These are phyloP conservation scores for Pichia sp. DNA, from an alignment of 1,139 yeast species.

Conservation along the genomic window DNA sequence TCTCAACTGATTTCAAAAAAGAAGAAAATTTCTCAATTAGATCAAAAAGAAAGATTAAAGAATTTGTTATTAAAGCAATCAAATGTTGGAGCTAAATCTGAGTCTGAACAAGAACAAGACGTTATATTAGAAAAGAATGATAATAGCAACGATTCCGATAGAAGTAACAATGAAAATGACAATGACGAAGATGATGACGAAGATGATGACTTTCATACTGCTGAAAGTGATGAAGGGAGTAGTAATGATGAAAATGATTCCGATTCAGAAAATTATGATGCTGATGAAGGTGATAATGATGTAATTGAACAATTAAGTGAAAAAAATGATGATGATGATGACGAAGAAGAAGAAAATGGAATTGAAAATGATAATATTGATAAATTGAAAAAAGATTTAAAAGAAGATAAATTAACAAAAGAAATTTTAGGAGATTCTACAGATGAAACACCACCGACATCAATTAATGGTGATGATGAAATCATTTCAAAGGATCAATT, in stretches of 20 bases:
- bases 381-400: conserved; percentile 32
- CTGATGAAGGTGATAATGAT: conserved; percentile 1
- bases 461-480: conserved; percentile 35
- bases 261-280: conserved; percentile 21
- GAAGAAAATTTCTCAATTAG: conserved; percentile 1
- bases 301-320: conserved; percentile 3
- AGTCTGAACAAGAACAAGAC: no score
- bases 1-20: conserved; percentile 16
- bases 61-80: conserved; percentile 10
- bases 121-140: background rate
- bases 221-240: conserved; percentile 13
- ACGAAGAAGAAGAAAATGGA: conserved; percentile 12
- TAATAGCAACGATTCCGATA: conserved; percentile 18
- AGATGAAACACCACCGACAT: conserved; percentile 39
- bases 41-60: conserved; percentile 13
- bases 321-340: conserved; percentile 1
- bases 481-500: conserved; percentile 16
- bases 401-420: conserved; percentile 18
- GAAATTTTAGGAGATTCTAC: no score
- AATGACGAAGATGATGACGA: conserved; percentile 21
- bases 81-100: no score
- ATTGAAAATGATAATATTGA: conserved; percentile 25
- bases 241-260: conserved; percentile 17
- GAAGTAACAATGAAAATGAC: conserved; percentile 14
- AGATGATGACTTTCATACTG: conserved; percentile 9